These are phyloP conservation scores for Sugiyamaella sp. DNA, from an alignment of 1,139 yeast genomes.

Conservation along the genomic window DNA sequence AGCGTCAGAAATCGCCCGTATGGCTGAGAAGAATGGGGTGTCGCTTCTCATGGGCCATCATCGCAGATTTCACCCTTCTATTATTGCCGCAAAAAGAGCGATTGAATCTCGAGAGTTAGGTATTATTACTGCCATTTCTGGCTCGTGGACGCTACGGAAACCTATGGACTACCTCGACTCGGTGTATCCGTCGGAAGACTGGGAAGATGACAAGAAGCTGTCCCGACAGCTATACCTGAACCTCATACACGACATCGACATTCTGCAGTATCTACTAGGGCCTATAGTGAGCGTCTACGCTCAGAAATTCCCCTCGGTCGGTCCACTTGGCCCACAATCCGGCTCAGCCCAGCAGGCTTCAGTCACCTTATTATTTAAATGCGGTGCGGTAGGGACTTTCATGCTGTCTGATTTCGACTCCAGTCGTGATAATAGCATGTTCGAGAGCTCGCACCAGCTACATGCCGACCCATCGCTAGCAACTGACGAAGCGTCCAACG, in stretches of 20 bases:
- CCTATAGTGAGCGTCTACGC: slow-evolving; percentile 15
- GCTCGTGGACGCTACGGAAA: slow-evolving; percentile 18
- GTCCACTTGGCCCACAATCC: slow-evolving; percentile 6
- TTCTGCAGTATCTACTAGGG: slow-evolving; percentile 12
- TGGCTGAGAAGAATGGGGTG: slow-evolving; percentile 9
- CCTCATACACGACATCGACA: slow-evolving; percentile 15
- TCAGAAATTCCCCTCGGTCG: slow-evolving; percentile 5
- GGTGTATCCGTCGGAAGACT: slow-evolving; percentile 14
- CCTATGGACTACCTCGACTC: slow-evolving; percentile 17
- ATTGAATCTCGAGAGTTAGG: slow-evolving; percentile 13
- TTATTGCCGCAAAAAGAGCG: slow-evolving; percentile 14
- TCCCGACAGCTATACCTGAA: slow-evolving; percentile 12
- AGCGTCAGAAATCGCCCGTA: slow-evolving; percentile 1
- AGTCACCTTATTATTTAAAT: slow-evolving; percentile 14
- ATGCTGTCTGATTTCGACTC: slow-evolving; percentile 17
- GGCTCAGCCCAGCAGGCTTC: slow-evolving; percentile 14
- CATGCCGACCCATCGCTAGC: not conserved
- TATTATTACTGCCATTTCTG: slow-evolving; percentile 15
- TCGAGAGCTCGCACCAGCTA: not conserved
- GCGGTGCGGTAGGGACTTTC: slow-evolving; percentile 14
- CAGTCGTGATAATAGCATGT: slow-evolving; percentile 9
- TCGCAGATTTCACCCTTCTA: slow-evolving; percentile 18
- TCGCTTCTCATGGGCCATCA: slow-evolving; percentile 13
- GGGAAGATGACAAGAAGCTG: slow-evolving; percentile 13
- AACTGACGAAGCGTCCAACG: slow-evolving; percentile 12